phyloP scores from a whole-genome alignment of 1,284 basidiomycete genomes.

The Fomitiporia mediterranea region DNA sequence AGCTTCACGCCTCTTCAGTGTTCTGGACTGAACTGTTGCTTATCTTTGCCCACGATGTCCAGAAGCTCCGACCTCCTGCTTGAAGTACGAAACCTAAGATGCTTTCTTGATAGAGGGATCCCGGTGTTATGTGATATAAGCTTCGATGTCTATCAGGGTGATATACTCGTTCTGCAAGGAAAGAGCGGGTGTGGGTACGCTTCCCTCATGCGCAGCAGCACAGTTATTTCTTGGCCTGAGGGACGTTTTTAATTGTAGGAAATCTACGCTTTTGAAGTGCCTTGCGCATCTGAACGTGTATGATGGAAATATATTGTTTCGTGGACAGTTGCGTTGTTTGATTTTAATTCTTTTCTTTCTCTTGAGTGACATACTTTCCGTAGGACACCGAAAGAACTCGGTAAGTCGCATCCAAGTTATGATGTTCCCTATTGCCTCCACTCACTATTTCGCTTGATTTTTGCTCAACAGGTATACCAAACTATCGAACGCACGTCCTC shows the following conservation, averaged over 20 bases:
- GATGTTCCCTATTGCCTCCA: not conserved
- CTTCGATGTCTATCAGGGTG: slow-evolving; percentile 61
- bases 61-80: slow-evolving; percentile 31
- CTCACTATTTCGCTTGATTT: not conserved
- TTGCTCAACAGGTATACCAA: slow-evolving; percentile 55
- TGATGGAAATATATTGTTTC: slow-evolving; percentile 57
- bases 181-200: slow-evolving; percentile 64
- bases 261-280: slow-evolving; percentile 80
- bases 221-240: not conserved
- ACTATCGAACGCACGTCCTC: slow-evolving; percentile 70
- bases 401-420: no score
- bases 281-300: slow-evolving; percentile 75
- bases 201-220: not conserved
- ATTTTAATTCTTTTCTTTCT: not conserved
- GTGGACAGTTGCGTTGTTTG: slow-evolving; percentile 53
- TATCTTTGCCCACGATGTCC: not conserved
- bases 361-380: slow-evolving; percentile 5
- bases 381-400: slow-evolving; percentile 52
- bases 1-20: no score
- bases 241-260: slow-evolving; percentile 37
- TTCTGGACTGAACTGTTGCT: no score
- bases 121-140: slow-evolving; percentile 53
- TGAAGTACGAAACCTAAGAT: slow-evolving; percentile 40
- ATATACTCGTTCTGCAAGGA: slow-evolving; percentile 70
- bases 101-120: slow-evolving; percentile 38